These are phyloP conservation scores for Apiotrichum domesticum DNA, from an alignment of 1,284 basidiomycete species.

Conservation along the genomic window DNA sequence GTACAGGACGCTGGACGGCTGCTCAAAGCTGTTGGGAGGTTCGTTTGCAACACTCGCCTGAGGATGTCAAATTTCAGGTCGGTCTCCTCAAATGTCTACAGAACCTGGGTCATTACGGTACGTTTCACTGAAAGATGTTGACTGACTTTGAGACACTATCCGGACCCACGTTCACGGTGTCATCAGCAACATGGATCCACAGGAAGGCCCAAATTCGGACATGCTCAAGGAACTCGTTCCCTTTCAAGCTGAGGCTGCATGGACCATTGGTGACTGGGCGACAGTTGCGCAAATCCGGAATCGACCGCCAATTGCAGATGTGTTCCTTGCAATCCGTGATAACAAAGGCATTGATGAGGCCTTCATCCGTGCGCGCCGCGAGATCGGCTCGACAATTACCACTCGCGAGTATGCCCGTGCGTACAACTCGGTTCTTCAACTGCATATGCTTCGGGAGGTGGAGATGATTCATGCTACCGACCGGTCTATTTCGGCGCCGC, in stretches of 20 bases:
- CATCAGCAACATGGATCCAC: constrained; percentile 59
- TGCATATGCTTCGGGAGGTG: constrained; percentile 85
- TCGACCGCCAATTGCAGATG: constrained; percentile 67
- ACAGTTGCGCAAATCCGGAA: constrained; percentile 55
- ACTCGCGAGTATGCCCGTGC: constrained; percentile 76
- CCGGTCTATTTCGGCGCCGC: background rate
- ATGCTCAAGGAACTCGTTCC: constrained; percentile 75
- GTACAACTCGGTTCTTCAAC: constrained; percentile 78
- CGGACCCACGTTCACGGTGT: constrained; percentile 93
- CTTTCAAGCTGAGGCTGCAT: constrained; percentile 88
- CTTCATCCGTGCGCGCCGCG: constrained; percentile 63
- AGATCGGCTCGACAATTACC: constrained; percentile 73
- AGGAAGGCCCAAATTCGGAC: constrained; percentile 50
- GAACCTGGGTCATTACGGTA: constrained; percentile 95
- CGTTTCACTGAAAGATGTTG: constrained; percentile 25
- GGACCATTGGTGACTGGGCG: constrained; percentile 92
- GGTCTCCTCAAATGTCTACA: constrained; percentile 86
- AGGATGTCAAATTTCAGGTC: constrained; percentile 81
- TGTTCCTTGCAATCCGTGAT: constrained; percentile 70
- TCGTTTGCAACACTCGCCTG: constrained; percentile 81
- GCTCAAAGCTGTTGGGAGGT: constrained; percentile 99
- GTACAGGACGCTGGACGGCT: constrained; percentile 93
- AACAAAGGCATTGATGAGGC: constrained; percentile 50
- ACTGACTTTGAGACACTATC: constrained; percentile 66
- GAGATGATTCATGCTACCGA: constrained; percentile 62